These are phyloP conservation scores for Pseudoscleropodium purum DNA, from an alignment of 225 moss, liverwort and hornwort genomes.

Conservation along the genomic window DNA sequence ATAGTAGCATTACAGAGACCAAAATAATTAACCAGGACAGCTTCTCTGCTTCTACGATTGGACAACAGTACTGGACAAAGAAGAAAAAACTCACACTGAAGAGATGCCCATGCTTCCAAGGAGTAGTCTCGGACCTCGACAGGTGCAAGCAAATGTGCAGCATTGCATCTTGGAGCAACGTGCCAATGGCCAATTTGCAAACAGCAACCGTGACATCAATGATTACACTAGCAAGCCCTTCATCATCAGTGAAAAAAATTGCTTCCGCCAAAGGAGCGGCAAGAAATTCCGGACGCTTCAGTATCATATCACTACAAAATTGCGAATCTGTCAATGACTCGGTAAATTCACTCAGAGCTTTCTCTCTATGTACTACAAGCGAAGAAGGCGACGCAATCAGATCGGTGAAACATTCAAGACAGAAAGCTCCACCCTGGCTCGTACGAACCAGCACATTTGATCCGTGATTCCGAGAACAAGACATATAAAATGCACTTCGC, in stretches of 20 bases:
- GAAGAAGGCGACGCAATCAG: constrained; percentile 43
- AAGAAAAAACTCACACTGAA: constrained; percentile 37
- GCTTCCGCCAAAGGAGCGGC: constrained; percentile 50
- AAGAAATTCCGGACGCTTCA: constrained; percentile 42
- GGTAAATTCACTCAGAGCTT: constrained; percentile 45
- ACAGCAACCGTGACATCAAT: constrained; percentile 33
- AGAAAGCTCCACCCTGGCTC: constrained; percentile 25
- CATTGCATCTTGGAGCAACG: constrained; percentile 56
- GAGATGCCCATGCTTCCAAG: constrained; percentile 45
- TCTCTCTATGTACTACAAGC: constrained; percentile 41
- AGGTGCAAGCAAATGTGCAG: constrained; percentile 38
- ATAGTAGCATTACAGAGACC: not conserved
- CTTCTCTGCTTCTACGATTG: not conserved
- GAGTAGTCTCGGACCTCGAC: constrained; percentile 23
- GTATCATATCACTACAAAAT: constrained; percentile 35
- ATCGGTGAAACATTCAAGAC: constrained; percentile 54
- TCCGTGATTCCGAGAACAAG: constrained; percentile 25
- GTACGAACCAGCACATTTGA: constrained; percentile 19
- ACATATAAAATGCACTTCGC: not conserved
- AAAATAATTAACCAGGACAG: not conserved
- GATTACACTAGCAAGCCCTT: constrained; percentile 22
- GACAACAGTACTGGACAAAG: not conserved
- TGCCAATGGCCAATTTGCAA: constrained; percentile 33
- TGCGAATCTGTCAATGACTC: constrained; percentile 35
- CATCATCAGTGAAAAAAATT: constrained; percentile 42